Conservation (phyloP, 2,329 filamentous ascomycete species). For the Aspergillus pseudonomiae region DNA sequence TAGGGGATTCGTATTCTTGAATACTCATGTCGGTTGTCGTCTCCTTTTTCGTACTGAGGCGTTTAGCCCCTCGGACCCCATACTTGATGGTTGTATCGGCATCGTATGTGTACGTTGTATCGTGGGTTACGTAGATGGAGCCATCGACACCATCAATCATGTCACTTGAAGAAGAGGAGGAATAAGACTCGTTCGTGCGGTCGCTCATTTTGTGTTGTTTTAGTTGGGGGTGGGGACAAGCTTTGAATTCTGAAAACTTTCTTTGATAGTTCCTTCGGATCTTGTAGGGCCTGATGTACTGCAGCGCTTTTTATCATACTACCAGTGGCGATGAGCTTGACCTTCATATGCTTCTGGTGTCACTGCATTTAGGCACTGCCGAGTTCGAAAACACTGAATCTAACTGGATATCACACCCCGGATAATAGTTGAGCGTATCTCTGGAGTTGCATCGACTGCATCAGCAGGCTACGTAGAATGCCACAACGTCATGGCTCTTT, state of each 20-base stretch:
- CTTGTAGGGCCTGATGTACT: not conserved
- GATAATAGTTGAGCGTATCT: not conserved
- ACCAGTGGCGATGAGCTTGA: not conserved
- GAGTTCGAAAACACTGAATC: not conserved
- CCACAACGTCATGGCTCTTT: not conserved
- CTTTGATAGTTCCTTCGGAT: not conserved
- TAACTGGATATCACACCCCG: not conserved
- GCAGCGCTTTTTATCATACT: not conserved
- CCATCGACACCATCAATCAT: not conserved
- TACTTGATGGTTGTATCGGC: not conserved
- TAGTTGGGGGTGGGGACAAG: not conserved
- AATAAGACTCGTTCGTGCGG: not conserved
- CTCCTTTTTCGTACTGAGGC: not conserved
- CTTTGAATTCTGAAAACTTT: not conserved
- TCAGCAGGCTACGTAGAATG: not conserved
- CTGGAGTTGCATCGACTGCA: not conserved
- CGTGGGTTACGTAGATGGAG: not conserved
- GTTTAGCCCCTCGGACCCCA: not conserved
- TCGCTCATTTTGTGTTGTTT: not conserved
- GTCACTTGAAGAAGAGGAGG: not conserved
- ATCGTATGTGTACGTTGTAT: not conserved
- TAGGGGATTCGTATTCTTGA: not conserved
- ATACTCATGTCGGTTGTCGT: not conserved
- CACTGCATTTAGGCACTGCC: not conserved
- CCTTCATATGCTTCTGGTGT: not conserved